Base-by-base conservation (phyloP, 2,329 filamentous ascomycete genomes). In the Aspergillus quadrilineatus region DNA sequence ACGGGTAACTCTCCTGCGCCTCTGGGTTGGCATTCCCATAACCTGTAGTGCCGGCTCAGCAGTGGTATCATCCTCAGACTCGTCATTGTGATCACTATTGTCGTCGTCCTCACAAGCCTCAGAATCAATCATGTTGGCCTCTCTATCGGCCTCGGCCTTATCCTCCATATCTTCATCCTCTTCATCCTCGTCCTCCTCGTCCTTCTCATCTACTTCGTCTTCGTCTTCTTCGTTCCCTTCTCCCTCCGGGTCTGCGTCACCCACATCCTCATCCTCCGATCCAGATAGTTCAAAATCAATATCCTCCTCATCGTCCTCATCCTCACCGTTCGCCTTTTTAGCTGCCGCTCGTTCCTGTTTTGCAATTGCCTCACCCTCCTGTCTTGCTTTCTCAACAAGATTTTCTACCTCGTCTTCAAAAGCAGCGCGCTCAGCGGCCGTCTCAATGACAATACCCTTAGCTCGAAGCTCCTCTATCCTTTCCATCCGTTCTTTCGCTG, bases 321-420 rank as follows among this genome's bases (percentile, higher is more conserved):
- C 72, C 8, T 75, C 77, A 6, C 6, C 72, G 73, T 53, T 85
- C 82, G 67, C 86, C 85, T 42, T 41, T 75, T 89, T 93, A 0
- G 85, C 85, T 44, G 85, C 86, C 29, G 84, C 87, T 61, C 86
- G 86, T 75, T 99, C 94, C 48, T 85, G 80, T 65, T 88, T 85
- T 73, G 87, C 88, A 49, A 97, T 86, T 63, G 89, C 86, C 44
- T 89, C 84, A 1, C 88, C 92, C 69, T 97, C 90, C 59, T 86
- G 81, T 56, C 92, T 83, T 17, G 92, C 93, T 66, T 88, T 92
- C 47, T 93, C 88, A 28, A 97, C 84, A 58, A 97, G 83, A 67
- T 97, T 89, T 65, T 97, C 94, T 10, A 96, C 85, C 57, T 92
- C 86, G 56, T 89, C 86, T 72, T 91, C 85, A 69, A 96, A 89